Percentiles rank a stretch among this genome's conserved stretches.
Conservation (phyloP, 1,284 basidiomycete genomes). For the Apiotrichum sp. region DNA sequence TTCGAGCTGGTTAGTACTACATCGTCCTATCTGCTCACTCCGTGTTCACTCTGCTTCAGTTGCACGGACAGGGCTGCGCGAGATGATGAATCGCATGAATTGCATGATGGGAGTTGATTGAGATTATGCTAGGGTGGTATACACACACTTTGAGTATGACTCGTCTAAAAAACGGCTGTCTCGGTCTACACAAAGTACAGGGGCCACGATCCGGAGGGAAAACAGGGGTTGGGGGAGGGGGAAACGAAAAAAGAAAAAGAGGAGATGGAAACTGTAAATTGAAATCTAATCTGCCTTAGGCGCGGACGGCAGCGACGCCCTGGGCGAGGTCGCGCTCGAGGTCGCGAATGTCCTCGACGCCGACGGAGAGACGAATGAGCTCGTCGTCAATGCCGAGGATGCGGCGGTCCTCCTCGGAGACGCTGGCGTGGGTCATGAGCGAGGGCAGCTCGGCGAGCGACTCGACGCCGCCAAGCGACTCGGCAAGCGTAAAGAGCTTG, state of each 20-base stretch:
- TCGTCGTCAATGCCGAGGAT: constrained; percentile 72
- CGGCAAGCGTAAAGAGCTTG: constrained; percentile 75
- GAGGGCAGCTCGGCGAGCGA: constrained; percentile 76
- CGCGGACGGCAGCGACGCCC: constrained; percentile 53
- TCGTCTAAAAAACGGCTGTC: constrained; percentile 5
- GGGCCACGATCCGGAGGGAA: not conserved
- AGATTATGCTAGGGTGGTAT: not conserved
- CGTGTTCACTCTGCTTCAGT: too few species aligned
- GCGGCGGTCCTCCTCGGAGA: constrained; percentile 46
- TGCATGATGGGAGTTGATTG: too few species aligned
- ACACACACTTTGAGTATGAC: constrained; percentile 2
- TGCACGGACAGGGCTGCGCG: too few species aligned
- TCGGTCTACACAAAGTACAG: constrained; percentile 4
- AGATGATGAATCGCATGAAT: too few species aligned
- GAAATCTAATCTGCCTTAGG: not conserved
- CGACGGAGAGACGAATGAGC: constrained; percentile 76
- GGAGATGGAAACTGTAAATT: too few species aligned
- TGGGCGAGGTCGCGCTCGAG: constrained; percentile 66
- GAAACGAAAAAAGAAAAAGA: not conserved
- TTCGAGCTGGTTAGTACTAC: too few species aligned
- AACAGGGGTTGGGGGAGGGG: not conserved
- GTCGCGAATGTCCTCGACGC: constrained; percentile 82
- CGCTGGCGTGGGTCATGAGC: constrained; percentile 61
- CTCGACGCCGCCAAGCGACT: constrained; percentile 88
- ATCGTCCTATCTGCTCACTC: too few species aligned